phyloP scores from a whole-genome alignment of 352 stramenopile species.

The Phytophthora lateralis region DNA sequence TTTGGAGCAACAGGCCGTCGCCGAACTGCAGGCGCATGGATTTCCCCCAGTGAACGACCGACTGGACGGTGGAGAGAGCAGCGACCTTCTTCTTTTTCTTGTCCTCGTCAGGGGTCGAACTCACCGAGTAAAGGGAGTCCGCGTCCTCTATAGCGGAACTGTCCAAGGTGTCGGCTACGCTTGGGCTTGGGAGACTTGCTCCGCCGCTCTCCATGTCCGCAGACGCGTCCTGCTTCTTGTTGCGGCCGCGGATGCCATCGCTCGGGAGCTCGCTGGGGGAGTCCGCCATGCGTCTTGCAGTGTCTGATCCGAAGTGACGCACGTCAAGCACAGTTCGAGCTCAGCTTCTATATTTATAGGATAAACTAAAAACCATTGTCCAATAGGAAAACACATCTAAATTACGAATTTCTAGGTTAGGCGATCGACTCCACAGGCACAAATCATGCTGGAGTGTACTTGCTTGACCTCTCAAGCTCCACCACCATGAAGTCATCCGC shows the following conservation, averaged over 20 bases:
- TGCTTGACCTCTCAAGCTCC: conserved; percentile 39
- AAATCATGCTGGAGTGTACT: conserved; percentile 51
- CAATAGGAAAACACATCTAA: too few species aligned
- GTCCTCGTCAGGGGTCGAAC: conserved; percentile 12
- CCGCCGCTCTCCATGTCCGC: conserved; percentile 27
- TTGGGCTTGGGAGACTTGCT: conserved; percentile 8
- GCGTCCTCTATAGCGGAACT: conserved; percentile 9
- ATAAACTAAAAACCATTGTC: not conserved
- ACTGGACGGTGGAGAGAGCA: conserved; percentile 37
- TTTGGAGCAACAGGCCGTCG: conserved; percentile 71
- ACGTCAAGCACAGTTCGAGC: not conserved
- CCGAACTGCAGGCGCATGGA: conserved; percentile 72
- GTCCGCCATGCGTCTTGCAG: conserved; percentile 10
- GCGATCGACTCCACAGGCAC: conserved; percentile 51
- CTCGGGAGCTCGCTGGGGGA: conserved; percentile 1
- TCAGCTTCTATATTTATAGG: not conserved
- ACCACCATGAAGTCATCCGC: conserved; percentile 50
- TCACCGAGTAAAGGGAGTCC: conserved; percentile 4
- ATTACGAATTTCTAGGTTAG: too few species aligned
- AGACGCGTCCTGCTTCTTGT: conserved; percentile 47
- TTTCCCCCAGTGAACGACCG: conserved; percentile 60
- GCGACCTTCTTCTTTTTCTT: conserved; percentile 16
- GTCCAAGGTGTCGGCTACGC: conserved; percentile 6
- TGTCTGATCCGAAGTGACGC: not conserved
- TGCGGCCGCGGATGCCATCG: conserved; percentile 65